phyloP scores from a whole-genome alignment of 1,284 basidiomycete species.

The Marasmius fiardii region DNA sequence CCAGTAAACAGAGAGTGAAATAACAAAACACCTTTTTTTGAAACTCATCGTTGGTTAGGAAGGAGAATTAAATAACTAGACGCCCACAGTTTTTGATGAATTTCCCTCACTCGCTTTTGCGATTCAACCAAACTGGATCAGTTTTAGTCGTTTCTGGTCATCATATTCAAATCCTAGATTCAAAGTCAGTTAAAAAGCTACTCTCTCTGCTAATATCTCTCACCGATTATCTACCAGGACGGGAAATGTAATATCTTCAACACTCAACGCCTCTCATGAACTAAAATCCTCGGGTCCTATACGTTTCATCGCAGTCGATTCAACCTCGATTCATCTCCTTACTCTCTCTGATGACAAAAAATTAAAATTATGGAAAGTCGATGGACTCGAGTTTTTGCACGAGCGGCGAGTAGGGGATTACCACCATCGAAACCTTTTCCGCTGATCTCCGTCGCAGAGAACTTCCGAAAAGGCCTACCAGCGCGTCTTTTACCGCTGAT shows the following conservation, averaged over 20 bases:
- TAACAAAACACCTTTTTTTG: constrained; percentile 20
- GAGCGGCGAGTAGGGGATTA: constrained; percentile 48
- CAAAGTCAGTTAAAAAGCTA: constrained; percentile 36
- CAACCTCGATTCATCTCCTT: constrained; percentile 47
- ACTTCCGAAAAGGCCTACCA: constrained; percentile 74
- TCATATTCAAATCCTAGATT: constrained; percentile 55
- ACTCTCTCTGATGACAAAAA: constrained; percentile 79
- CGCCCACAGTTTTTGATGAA: neutral
- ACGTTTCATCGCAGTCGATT: constrained; percentile 55
- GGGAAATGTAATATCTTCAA: constrained; percentile 49
- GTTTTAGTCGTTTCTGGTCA: constrained; percentile 52
- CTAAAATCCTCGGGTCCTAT: constrained; percentile 48
- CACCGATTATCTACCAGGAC: constrained; percentile 41
- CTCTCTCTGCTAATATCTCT: too few relatives aligned
- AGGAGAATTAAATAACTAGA: too few relatives aligned
- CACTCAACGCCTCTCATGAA: constrained; percentile 28
- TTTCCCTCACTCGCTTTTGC: constrained; percentile 45
- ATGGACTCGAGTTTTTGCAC: constrained; percentile 51
- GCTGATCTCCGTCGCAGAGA: constrained; percentile 40
- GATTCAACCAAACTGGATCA: constrained; percentile 29
- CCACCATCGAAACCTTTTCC: neutral
- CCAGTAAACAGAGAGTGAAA: neutral
- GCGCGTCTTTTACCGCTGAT: constrained; percentile 54
- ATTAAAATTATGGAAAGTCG: constrained; percentile 71
- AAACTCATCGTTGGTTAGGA: constrained; percentile 18